Evolutionary conservation across 2,329 filamentous ascomycete genomes (phyloP).

Genomic region (Ophiostoma pallidulum): DNA sequence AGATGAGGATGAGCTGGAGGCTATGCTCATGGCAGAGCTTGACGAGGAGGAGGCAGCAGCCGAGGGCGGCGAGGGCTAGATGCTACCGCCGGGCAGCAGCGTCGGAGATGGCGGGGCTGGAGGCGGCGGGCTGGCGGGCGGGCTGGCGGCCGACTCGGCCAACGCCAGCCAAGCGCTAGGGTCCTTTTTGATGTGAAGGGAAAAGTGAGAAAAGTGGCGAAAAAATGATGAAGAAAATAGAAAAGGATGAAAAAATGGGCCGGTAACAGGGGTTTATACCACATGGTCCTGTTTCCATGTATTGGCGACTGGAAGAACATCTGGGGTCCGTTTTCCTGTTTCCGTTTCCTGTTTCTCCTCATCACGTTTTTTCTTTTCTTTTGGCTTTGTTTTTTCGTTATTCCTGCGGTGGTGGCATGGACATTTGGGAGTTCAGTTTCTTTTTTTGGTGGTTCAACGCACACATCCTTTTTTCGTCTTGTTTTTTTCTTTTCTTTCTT

Average conservation of each 20-base stretch:
- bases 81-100: background rate
- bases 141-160: background rate
- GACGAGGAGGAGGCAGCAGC: constrained; percentile 30
- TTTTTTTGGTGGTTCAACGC: too few relatives aligned
- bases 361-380: background rate
- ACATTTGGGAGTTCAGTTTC: too few relatives aligned
- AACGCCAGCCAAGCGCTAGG: constrained; percentile 9
- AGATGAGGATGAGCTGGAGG: constrained; percentile 49
- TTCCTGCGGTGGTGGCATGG: too few relatives aligned
- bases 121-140: background rate
- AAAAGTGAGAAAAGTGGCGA: background rate
- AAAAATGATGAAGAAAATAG: background rate
- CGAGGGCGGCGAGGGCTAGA: constrained; percentile 12
- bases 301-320: too few relatives aligned
- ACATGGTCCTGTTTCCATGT: too few relatives aligned
- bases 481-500: too few relatives aligned
- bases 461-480: background rate
- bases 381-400: background rate
- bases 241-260: too few relatives aligned
- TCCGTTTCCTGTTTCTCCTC: background rate
- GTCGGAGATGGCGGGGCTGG: background rate
- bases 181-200: constrained; percentile 4
- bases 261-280: too few relatives aligned
- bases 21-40: constrained; percentile 53
- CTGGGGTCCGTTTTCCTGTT: too few relatives aligned